Conservation (phyloP, 176 grass and related monocot species). For the Tillandsia leiboldiana region DNA sequence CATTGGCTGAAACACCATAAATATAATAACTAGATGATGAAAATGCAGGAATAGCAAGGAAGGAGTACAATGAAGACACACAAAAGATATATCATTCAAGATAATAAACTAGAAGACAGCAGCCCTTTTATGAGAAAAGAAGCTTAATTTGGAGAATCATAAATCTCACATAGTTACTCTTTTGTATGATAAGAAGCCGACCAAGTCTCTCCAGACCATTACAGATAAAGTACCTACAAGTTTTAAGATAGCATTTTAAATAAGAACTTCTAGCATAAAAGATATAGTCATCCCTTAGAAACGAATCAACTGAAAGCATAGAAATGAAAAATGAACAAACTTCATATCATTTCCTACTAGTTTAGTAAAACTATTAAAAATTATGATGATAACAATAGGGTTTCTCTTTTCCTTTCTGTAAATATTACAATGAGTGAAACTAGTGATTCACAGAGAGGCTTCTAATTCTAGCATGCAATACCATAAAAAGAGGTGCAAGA, state of each 20-base stretch:
- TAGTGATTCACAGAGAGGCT: too few species aligned
- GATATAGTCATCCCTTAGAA: constrained; percentile 5
- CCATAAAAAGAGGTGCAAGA: too few species aligned
- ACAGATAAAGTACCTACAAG: constrained; percentile 80
- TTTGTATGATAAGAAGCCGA: constrained; percentile 83
- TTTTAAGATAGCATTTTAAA: constrained; percentile 20
- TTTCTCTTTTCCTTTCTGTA: too few species aligned
- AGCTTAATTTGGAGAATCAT: constrained; percentile 14
- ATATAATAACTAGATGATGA: not conserved
- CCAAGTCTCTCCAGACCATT: constrained; percentile 78
- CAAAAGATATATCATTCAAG: not conserved
- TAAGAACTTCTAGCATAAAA: constrained; percentile 17
- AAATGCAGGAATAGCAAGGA: not conserved
- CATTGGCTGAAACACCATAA: constrained; percentile 48
- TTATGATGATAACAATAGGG: too few species aligned
- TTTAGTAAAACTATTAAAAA: too few species aligned
- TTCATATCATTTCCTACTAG: too few species aligned
- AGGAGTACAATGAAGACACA: not conserved
- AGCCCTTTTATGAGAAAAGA: not conserved
- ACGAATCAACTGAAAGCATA: constrained; percentile 4
- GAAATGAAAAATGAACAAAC: not conserved
- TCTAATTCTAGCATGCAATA: too few species aligned
- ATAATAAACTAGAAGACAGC: constrained; percentile 2
- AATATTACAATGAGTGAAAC: too few species aligned
- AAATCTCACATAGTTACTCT: constrained; percentile 82